phyloP scores from a whole-genome alignment of 2,329 filamentous ascomycete species.

The Clonostachys chloroleuca region DNA sequence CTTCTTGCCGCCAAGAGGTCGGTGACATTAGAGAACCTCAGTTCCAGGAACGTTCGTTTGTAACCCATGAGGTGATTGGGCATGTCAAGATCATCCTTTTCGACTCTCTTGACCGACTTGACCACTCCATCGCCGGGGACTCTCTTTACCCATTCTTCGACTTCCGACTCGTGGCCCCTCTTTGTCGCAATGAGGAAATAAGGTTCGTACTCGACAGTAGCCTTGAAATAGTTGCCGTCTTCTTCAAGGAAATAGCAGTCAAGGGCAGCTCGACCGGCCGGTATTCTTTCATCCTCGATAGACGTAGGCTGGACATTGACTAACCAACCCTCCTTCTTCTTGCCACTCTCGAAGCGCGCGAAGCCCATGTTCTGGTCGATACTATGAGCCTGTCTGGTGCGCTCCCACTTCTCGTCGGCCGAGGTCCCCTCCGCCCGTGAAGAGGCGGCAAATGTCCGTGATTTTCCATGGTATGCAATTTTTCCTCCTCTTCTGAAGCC shows the following conservation, averaged over 20 bases:
- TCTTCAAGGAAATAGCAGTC: slow-evolving; percentile 98
- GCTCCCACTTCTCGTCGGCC: slow-evolving; percentile 88
- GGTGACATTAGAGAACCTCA: slow-evolving; percentile 81
- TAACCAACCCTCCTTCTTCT: slow-evolving; percentile 81
- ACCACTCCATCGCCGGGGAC: slow-evolving; percentile 75
- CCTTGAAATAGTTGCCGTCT: slow-evolving; percentile 83
- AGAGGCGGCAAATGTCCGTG: slow-evolving; percentile 76
- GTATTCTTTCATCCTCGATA: slow-evolving; percentile 78
- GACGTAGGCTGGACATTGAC: slow-evolving; percentile 91
- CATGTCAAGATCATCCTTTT: slow-evolving; percentile 92
- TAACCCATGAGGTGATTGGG: slow-evolving; percentile 95
- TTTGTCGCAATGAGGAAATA: slow-evolving; percentile 93
- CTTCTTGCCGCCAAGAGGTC: slow-evolving; percentile 82
- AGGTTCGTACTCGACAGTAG: slow-evolving; percentile 91
- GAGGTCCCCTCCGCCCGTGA: slow-evolving; percentile 81
- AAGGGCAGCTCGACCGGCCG: slow-evolving; percentile 81
- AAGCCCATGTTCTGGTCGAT: slow-evolving; percentile 98
- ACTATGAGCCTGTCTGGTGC: slow-evolving; percentile 73
- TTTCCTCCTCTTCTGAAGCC: slow-evolving; percentile 67
- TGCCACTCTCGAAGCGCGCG: slow-evolving; percentile 82
- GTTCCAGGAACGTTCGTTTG: slow-evolving; percentile 78
- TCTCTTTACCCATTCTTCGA: slow-evolving; percentile 90
- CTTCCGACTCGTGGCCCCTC: slow-evolving; percentile 82
- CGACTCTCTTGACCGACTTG: slow-evolving; percentile 70
- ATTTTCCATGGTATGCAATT: slow-evolving; percentile 63